Percentiles rank a stretch among this genome's conserved stretches.
These are phyloP conservation scores for Zygotorulaspora florentina DNA, from an alignment of 805 yeast genomes.

Conservation along the genomic window DNA sequence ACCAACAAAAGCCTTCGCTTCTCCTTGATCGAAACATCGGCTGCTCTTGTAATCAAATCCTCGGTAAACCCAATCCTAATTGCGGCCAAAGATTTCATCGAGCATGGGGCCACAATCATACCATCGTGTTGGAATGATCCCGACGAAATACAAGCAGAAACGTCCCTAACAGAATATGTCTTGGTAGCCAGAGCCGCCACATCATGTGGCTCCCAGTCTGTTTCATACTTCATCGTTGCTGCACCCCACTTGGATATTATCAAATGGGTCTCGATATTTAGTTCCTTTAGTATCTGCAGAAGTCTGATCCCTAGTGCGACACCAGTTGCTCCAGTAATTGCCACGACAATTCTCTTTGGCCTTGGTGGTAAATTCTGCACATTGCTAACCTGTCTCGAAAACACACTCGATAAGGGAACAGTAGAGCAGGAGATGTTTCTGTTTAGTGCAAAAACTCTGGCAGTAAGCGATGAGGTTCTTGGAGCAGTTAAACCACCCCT, in stretches of 20 bases:
- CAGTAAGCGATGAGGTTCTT: background rate
- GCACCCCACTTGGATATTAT: slow-evolving; percentile 32
- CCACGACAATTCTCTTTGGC: slow-evolving; percentile 26
- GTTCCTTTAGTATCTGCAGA: slow-evolving; percentile 18
- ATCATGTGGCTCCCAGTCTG: slow-evolving; percentile 22
- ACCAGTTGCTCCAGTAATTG: slow-evolving; percentile 33
- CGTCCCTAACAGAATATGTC: slow-evolving; percentile 24
- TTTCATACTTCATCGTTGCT: slow-evolving; percentile 31
- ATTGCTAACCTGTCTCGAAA: background rate
- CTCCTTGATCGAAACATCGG: slow-evolving; percentile 32
- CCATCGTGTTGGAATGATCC: slow-evolving; percentile 33
- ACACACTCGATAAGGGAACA: background rate
- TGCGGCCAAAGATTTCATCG: slow-evolving; percentile 31
- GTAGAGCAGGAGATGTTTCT: slow-evolving; percentile 4
- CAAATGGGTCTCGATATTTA: slow-evolving; percentile 25
- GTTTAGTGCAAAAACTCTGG: background rate
- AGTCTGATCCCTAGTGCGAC: slow-evolving; percentile 25
- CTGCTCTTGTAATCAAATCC: slow-evolving; percentile 30
- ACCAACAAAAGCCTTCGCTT: slow-evolving; percentile 24
- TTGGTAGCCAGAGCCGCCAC: slow-evolving; percentile 18
- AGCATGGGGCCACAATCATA: slow-evolving; percentile 33
- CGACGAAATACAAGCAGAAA: slow-evolving; percentile 29
- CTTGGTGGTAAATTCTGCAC: slow-evolving; percentile 3
- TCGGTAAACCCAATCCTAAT: slow-evolving; percentile 31
- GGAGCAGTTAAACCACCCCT: background rate